Evolutionary conservation across 257 asterid species (phyloP), one percentile per base, ranked within the genome.

Genomic region (Lycium ferocissimum): DNA sequence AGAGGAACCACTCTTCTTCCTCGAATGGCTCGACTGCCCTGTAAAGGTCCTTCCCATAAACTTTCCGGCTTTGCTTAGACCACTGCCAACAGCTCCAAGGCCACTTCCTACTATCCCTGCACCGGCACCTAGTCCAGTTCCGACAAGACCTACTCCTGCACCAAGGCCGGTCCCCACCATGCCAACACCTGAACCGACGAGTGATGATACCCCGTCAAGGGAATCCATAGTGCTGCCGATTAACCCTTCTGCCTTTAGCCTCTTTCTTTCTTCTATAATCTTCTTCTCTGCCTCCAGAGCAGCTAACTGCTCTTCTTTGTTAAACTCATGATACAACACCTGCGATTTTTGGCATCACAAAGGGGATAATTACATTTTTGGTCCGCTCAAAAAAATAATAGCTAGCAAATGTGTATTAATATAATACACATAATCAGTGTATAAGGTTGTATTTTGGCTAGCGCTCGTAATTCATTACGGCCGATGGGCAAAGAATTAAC

Each of bases 181-280:
- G 37, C 95, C 97, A 79, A 91, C 92, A 38, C 97, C 94, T 0
- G 96, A 88, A 37, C 97, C 98, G 0, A 93, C 97, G 1, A 91
- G 1, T 85, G 97, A 91, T 54, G 97, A 91, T 45, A 98, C 97
- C 33, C 97, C 98, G 7, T 93, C 98, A 18, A 94, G 91, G 65
- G 98, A 98, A 87, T 96, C 98, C 99, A 93, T 92, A 11, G 99
- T 94, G 90, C 98, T 96, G 14, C 98, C 98, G 2, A 96, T 88
- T 2, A 91, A 94, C 78, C 99, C 99, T 3, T 93, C 95, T 89
- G 92, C 98, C 89, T 92, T 96, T 79, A 96, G 94, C 87, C 89
- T 96, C 95, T 93, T 94, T 83, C 98, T 88, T 78, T 90, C 93
- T 88, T 96, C 99, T 61, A 96, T 83, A 85, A 93, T 91, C 91